These are phyloP conservation scores for Fraxinus latifolia DNA, from an alignment of 305 asterid genomes.

Conservation along the genomic window DNA sequence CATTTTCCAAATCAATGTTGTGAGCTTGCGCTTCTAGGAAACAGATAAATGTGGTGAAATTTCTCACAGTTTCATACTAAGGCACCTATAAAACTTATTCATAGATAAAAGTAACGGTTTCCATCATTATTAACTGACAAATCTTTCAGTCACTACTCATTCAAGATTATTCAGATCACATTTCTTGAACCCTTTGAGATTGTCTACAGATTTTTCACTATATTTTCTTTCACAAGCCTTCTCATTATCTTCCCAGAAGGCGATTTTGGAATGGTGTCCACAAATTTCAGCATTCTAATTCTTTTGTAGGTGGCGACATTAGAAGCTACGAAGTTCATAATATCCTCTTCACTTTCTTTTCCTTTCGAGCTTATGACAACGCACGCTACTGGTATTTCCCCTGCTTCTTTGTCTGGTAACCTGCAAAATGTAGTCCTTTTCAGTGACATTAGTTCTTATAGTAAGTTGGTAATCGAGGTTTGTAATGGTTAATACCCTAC, in stretches of 20 bases:
- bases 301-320: conserved; percentile 70
- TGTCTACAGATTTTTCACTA: conserved; percentile 34
- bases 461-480: neutral
- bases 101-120: neutral
- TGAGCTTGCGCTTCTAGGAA: neutral
- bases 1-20: neutral
- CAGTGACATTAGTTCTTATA: neutral
- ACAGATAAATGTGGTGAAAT: neutral
- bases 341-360: conserved; percentile 58
- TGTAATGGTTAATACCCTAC: conserved; percentile 49
- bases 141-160: neutral
- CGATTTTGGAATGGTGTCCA: conserved; percentile 70
- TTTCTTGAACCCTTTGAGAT: neutral
- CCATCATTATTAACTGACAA: neutral
- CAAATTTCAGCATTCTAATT: conserved; percentile 61
- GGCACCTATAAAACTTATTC: neutral
- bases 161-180: neutral
- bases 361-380: conserved; percentile 60
- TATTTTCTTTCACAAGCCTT: conserved; percentile 62
- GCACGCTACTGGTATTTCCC: conserved; percentile 80
- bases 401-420: conserved; percentile 72
- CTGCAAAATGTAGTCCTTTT: conserved; percentile 30
- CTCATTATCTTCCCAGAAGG: conserved; percentile 89
- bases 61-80: neutral
- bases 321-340: conserved; percentile 54